Conservation (phyloP, 176 grass and related monocot genomes). For the Phyllostachys edulis region DNA sequence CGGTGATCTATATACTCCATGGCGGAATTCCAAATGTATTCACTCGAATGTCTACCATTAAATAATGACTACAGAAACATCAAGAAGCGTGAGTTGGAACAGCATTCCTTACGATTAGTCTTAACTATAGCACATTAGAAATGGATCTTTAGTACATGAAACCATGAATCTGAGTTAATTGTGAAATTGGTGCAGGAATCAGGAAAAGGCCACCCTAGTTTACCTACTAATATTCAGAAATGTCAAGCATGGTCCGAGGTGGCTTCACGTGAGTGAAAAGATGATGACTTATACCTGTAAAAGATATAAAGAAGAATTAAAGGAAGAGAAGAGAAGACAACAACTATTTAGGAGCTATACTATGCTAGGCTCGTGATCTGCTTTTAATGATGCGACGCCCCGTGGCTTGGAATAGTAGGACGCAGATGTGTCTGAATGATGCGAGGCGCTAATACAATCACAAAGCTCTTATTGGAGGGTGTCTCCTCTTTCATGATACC, state of each 20-base stretch:
- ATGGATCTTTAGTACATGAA: background rate
- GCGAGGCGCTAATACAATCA: slow-evolving; percentile 10
- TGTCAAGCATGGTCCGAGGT: background rate
- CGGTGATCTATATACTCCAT: no score
- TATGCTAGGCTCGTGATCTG: background rate
- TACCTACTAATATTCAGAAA: background rate
- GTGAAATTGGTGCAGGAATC: background rate
- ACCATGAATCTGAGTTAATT: background rate
- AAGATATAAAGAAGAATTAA: background rate
- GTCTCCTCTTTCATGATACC: slow-evolving; percentile 1
- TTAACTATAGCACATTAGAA: background rate
- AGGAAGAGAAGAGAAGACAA: background rate
- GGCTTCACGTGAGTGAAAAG: background rate
- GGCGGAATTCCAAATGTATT: no score
- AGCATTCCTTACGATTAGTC: background rate
- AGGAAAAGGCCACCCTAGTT: background rate
- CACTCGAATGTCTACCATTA: no score
- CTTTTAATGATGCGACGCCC: slow-evolving; percentile 36
- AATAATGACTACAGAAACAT: background rate
- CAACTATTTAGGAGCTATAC: background rate
- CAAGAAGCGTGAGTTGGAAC: background rate
- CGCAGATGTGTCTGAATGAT: slow-evolving; percentile 29
- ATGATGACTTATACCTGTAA: background rate
- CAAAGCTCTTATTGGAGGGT: slow-evolving; percentile 16
- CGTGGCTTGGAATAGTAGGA: background rate